Base-by-base conservation (phyloP, 345 rosid species). In the Cochlearia excelsa region DNA sequence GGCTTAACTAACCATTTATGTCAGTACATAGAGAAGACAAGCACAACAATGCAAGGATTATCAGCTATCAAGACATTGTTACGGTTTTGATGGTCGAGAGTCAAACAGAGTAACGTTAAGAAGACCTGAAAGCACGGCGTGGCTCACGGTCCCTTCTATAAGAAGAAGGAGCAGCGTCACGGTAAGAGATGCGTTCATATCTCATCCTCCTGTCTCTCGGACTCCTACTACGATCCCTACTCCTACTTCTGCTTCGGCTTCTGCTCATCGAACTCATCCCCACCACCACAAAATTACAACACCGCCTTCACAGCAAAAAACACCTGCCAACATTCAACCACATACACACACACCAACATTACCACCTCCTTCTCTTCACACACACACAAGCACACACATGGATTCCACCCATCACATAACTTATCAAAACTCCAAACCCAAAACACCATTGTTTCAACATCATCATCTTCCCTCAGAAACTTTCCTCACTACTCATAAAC, bases 161-260 rank as follows among this genome's bases (percentile, higher is more conserved):
- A 51, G 97, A 95, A 16, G 23, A 16, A 16, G 23, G 23, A 16
- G 23, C 23, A 67, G 93, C 94, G 83, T 86, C 80, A 51, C 91
- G 90, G 70, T 85, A 93, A 40, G 99, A 81, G 69, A 75, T 71
- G 26, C 89, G 89, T 39, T 86, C 87, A 55, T 87, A 74, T 46
- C 97, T 93, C 75, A 88, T 84, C 77, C 80, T 92, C 59, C 95
- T 95, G 81, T 77, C 89, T 79, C 82, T 71, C 3, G 95, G 98
- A 63, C 95, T 88, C 75, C 90, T 71, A 79, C 90, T 82, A 66
- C 93, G 74, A 83, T 84, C 79, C 70, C 92, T 66, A 71, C 84
- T 82, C 59, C 90, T 74, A 81, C 90, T 84, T 61, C 79, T 71
- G 76, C 95, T 87, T 63, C 84, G 69, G 82, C 86, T 83, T 27